Conservation (phyloP, 169 alveolate genomes). For the Perkinsus olseni region DNA sequence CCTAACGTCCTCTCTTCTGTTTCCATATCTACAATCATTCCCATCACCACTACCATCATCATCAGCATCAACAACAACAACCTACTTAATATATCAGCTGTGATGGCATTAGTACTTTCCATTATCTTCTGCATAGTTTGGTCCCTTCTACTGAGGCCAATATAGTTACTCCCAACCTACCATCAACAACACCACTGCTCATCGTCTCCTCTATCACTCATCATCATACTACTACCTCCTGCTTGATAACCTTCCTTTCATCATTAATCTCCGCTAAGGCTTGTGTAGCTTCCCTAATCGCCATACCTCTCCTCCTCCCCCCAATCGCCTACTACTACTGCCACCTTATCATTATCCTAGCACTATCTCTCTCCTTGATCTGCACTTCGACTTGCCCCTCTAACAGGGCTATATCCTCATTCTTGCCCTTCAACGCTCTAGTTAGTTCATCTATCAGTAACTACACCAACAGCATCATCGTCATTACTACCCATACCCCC, state of each 20-base stretch:
- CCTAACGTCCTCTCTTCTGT: background rate
- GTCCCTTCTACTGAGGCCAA: background rate
- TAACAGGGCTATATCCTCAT: background rate
- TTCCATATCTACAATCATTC: background rate
- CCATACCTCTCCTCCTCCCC: too few relatives aligned
- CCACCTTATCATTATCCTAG: background rate
- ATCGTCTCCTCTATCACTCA: background rate
- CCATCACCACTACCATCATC: background rate
- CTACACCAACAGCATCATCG: background rate
- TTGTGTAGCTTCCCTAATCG: background rate
- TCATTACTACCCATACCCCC: background rate
- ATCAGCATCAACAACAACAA: too few relatives aligned
- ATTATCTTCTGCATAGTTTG: background rate
- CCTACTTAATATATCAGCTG: background rate
- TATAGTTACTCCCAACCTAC: background rate
- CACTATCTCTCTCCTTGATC: background rate
- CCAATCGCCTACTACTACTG: too few relatives aligned
- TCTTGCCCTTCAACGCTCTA: background rate
- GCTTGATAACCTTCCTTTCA: background rate
- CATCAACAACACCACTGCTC: too few relatives aligned
- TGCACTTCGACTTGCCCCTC: background rate
- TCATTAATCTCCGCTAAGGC: background rate
- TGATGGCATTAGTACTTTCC: background rate
- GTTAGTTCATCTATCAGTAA: background rate
- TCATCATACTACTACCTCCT: background rate